Evolutionary conservation across 169 alveolate genomes (phyloP).

Genomic region (Eimeria tenella): DNA sequence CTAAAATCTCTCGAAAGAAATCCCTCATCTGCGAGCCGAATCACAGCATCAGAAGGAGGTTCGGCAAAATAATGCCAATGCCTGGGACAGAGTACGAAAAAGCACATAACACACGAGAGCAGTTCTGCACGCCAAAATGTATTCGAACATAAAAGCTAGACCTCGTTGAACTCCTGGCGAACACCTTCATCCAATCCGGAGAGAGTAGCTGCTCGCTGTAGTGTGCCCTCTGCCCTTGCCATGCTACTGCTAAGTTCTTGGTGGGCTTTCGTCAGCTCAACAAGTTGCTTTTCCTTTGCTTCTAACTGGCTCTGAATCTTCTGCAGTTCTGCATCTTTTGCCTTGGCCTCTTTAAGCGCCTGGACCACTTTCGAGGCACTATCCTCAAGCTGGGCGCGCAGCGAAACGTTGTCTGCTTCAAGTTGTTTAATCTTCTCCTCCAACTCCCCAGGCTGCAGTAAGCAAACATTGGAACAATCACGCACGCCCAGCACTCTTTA

Average conservation of each 20-base stretch:
- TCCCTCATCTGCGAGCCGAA: conserved; percentile 56
- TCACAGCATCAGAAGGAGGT: neutral
- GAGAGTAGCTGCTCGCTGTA: conserved; percentile 77
- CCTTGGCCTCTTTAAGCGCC: conserved; percentile 54
- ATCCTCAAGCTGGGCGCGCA: conserved; percentile 65
- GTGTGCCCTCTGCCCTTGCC: conserved; percentile 75
- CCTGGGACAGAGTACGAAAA: neutral
- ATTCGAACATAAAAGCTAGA: neutral
- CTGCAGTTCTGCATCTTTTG: conserved; percentile 66
- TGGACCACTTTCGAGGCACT: conserved; percentile 59
- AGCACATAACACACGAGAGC: neutral
- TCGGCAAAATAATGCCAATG: neutral
- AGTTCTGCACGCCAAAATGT: too few species aligned
- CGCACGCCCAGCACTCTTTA: neutral
- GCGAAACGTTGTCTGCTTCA: conserved; percentile 59
- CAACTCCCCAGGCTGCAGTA: conserved; percentile 55
- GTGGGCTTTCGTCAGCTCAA: conserved; percentile 9
- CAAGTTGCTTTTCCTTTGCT: conserved; percentile 42
- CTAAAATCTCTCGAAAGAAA: conserved; percentile 67
- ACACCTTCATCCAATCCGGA: conserved; percentile 70
- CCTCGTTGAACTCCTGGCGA: conserved; percentile 74
- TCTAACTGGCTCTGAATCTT: conserved; percentile 19
- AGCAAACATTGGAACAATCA: neutral
- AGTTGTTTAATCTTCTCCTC: conserved; percentile 38
- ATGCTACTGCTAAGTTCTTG: conserved; percentile 57